Evolutionary conservation across 371 early-diverging fungal species (phyloP), one percentile per base, ranked within the genome.

Genomic region (Rhizopus microsporus): DNA sequence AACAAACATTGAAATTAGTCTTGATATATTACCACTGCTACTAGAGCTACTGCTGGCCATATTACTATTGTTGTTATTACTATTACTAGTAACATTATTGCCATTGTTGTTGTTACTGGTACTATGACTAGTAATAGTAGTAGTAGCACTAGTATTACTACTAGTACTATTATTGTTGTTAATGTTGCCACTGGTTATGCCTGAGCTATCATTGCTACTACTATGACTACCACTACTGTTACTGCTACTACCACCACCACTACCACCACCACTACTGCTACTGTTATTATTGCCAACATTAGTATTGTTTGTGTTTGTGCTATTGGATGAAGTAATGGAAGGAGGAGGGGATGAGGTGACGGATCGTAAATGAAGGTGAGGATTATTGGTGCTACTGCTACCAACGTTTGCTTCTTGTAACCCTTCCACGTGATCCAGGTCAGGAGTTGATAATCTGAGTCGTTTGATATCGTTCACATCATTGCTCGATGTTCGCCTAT

Each of bases 401-500:
- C 51, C 43, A 45, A 55, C 51, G n/a, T 58, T 54, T 8, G 65
- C 47, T 23, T 23, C 23, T 23, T 23, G 23, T 23, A 23, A 23
- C 23, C 23, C 23, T 32, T 12, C 63, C 15, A 29, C 59, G 38
- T 60, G 44, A 31, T 61, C 70, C 31, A 70, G 35, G 35, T 72
- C 76, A 12, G 71, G 66, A 29, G 67, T 63, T 1, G 75, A 72
- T 5, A 68, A 37, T n/a, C 72, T 57, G 33, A 74, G 57, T 0
- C 74, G 62, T 51, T 78, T 78, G 60, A 74, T 74, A 56, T 76
- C 77, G 47, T 68, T 71, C 7, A 72, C 67, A 65, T 76, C 77
- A 30, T 79, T 79, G 56, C 80, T 79, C 0, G 80, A 79, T 10
- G 72, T 79, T 35, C 80, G 63, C 17, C 80, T 63, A 58, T 79